Conservation (phyloP, 768 basidiomycete species). For the Termitomyces sp. region DNA sequence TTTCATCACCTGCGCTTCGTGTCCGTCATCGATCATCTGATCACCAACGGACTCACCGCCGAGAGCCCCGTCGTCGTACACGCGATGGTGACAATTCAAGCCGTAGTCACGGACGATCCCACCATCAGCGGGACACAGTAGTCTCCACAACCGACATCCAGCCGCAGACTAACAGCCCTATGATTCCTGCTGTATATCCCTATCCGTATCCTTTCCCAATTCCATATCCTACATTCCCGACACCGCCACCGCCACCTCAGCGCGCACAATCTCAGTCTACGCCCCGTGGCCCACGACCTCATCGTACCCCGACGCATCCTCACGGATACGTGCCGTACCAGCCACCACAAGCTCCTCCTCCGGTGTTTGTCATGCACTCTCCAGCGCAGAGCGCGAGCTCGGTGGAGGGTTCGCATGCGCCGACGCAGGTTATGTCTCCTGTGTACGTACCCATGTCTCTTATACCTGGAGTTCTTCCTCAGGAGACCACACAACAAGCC, state of each 20-base stretch:
- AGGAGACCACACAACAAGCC: background rate
- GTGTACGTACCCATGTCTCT: slow-evolving; percentile 21
- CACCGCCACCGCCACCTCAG: slow-evolving; percentile 6
- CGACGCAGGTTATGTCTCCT: slow-evolving; percentile 15
- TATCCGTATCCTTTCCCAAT: slow-evolving; percentile 31
- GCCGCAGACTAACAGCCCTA: slow-evolving; percentile 17
- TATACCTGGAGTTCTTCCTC: slow-evolving; percentile 15
- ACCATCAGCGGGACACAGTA: slow-evolving; percentile 15
- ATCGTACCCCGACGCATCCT: slow-evolving; percentile 24
- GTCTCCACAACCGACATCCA: slow-evolving; percentile 15
- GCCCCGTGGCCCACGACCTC: slow-evolving; percentile 22
- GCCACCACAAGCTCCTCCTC: slow-evolving; percentile 22
- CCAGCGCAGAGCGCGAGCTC: slow-evolving; percentile 16
- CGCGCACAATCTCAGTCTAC: slow-evolving; percentile 16
- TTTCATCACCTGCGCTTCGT: slow-evolving; percentile 13
- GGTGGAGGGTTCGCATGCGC: slow-evolving; percentile 7
- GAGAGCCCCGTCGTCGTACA: slow-evolving; percentile 7
- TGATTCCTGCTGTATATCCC: slow-evolving; percentile 32
- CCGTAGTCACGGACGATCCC: slow-evolving; percentile 12
- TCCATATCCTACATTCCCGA: slow-evolving; percentile 22
- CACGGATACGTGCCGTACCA: slow-evolving; percentile 32
- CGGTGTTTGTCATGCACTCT: slow-evolving; percentile 24
- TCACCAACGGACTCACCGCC: slow-evolving; percentile 22
- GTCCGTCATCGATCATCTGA: slow-evolving; percentile 15
- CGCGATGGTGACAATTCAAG: background rate